Conservation (phyloP, 345 rosid genomes). For the Adansonia digitata region DNA sequence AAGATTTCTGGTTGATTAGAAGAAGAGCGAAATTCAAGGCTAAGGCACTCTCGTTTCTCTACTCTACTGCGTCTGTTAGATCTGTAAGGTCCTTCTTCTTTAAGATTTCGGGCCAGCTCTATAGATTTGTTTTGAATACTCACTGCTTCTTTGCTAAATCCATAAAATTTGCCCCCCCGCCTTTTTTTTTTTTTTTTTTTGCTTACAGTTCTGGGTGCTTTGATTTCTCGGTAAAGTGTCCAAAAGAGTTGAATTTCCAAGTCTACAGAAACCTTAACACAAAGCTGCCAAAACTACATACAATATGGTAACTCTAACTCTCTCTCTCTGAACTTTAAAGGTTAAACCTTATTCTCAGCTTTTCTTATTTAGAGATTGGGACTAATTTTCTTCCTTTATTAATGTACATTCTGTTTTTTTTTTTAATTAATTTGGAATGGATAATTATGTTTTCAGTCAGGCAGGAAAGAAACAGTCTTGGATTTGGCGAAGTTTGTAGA, state of each 20-base stretch:
- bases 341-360: not conserved
- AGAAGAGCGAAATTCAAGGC: not conserved
- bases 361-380: not conserved
- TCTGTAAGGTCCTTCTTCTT: not conserved
- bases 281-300: not conserved
- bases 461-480: slow-evolving; percentile 91
- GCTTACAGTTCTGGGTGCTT: not conserved
- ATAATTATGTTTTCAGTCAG: slow-evolving; percentile 44
- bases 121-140: not conserved
- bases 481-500: slow-evolving; percentile 98
- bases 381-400: not conserved
- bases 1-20: no score
- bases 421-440: not conserved
- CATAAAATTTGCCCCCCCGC: not conserved
- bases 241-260: not conserved
- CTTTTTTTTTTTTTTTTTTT: no score
- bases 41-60: not conserved
- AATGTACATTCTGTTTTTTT: not conserved
- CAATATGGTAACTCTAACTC: not conserved
- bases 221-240: not conserved
- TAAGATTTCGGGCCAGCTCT: not conserved
- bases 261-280: not conserved
- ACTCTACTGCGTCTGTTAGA: not conserved
- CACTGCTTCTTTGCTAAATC: not conserved
- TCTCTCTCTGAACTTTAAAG: not conserved